Evolutionary conservation across 164 flowering plant species (phyloP), one percentile per base, ranked within the genome.

Genomic region (Taxillus chinensis): DNA sequence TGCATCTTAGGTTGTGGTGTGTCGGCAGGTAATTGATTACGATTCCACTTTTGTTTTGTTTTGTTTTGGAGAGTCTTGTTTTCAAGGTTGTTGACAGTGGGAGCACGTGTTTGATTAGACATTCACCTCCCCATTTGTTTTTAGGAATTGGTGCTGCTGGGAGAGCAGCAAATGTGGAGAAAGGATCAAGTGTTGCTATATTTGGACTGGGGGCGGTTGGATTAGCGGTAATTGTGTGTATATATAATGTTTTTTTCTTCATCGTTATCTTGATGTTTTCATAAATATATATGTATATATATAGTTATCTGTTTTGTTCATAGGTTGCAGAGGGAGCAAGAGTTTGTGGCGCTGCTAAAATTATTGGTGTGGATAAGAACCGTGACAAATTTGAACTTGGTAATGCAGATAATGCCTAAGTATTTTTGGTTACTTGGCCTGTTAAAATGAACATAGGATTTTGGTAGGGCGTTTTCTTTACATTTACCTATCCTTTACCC

Each of bases 1-100:
- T 86, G 92, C 76, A 84, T 86, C 16, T 75, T 86, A 14, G 73
- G 89, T 39, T 86, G 92, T 74, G 89, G 92, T 41, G 75, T 84
- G 11, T 79, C 92, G 16, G 84, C 92, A 40, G 92, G 92, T 86
- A 75, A 14, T 4, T 14, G 5, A 14, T 12, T 5, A 5, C 5
- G 27, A 5, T 52, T 17, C 13, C 5, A 5, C 13, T 8, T n/a
- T n/a, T 38, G 7, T 37, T 38, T 57, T 57, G 4, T 55, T 9
- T 48, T 14, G 12, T 8, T 8, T 43, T 43, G 45, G 45, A 9
- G 46, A 9, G 7, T 43, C 46, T 43, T 6, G 46, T 43, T 55
- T 55, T 55, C 37, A 6, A 11, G 7, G 3, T 55, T n/a, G n/a
- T n/a, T n/a, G n/a, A n/a, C n/a, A n/a, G n/a, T 12, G 5, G 27